Conservation (phyloP, 2,329 filamentous ascomycete species). For the Alternaria ethzedia region DNA sequence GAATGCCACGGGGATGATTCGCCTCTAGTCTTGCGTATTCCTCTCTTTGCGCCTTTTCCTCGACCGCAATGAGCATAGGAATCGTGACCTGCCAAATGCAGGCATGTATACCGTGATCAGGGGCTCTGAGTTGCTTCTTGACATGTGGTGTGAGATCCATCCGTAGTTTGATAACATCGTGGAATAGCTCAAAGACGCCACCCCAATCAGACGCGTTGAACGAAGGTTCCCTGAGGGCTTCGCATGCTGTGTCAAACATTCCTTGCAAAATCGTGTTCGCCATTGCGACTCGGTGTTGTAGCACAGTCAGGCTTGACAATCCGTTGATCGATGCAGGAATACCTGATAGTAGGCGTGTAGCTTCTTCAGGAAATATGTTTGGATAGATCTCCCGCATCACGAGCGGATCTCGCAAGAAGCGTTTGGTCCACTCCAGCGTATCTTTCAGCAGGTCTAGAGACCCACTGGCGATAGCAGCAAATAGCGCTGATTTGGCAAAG, state of each 20-base stretch:
- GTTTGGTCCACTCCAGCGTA: conserved; percentile 44
- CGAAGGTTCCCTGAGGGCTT: conserved; percentile 41
- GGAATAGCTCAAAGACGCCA: conserved; percentile 29
- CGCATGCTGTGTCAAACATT: conserved; percentile 39
- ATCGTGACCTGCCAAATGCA: conserved; percentile 32
- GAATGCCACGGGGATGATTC: conserved; percentile 16
- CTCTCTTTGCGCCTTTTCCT: conserved; percentile 24
- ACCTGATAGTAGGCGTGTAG: conserved; percentile 4
- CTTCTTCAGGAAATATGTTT: not conserved
- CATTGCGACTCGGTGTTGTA: conserved; percentile 26
- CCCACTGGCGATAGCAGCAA: conserved; percentile 42
- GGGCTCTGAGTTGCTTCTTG: conserved; percentile 10
- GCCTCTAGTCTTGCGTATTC: conserved; percentile 19
- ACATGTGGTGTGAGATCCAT: conserved; percentile 14
- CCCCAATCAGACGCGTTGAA: conserved; percentile 38
- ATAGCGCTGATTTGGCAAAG: conserved; percentile 35
- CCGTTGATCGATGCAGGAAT: not conserved
- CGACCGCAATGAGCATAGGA: conserved; percentile 23
- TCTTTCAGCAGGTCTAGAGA: conserved; percentile 39
- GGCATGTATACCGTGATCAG: conserved; percentile 22
- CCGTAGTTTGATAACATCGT: conserved; percentile 18
- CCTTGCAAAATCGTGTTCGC: conserved; percentile 37
- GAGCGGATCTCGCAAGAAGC: conserved; percentile 47
- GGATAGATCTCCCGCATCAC: conserved; percentile 5
- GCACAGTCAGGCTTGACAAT: not conserved